phyloP scores from a whole-genome alignment of 495 filamentous ascomycete species.

The Tetracladium marchalianum region DNA sequence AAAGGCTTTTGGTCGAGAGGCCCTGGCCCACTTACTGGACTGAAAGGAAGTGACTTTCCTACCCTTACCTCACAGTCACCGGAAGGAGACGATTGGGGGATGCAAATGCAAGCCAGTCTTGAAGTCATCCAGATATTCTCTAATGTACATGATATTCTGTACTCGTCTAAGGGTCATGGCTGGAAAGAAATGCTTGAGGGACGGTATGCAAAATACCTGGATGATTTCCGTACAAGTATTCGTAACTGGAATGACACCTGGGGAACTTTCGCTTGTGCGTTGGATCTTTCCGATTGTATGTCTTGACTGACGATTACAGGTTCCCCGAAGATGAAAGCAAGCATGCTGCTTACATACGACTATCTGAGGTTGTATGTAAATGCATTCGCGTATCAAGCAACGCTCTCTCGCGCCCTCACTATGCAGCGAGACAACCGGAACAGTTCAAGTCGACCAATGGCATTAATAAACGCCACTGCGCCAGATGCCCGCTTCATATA shows the following conservation, averaged over 20 bases:
- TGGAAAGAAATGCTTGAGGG: conserved; percentile 56
- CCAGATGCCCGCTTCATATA: conserved; percentile 55
- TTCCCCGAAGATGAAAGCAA: conserved; percentile 46
- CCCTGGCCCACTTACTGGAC: conserved; percentile 50
- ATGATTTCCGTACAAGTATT: conserved; percentile 54
- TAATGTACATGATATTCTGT: conserved; percentile 57
- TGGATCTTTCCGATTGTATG: not conserved
- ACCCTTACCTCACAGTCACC: conserved; percentile 41
- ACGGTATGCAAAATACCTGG: conserved; percentile 45
- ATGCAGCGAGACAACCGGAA: conserved; percentile 40
- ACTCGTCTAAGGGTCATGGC: conserved; percentile 52
- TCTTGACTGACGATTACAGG: conserved; percentile 21
- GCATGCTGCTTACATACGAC: conserved; percentile 51
- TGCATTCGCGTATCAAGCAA: conserved; percentile 58
- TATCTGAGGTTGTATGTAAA: conserved; percentile 56
- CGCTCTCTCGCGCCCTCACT: conserved; percentile 46
- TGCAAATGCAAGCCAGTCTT: conserved; percentile 52
- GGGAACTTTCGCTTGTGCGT: conserved; percentile 47
- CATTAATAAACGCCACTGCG: conserved; percentile 32
- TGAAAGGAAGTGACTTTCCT: conserved; percentile 51
- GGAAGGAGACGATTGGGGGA: conserved; percentile 50
- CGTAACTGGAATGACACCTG: conserved; percentile 53
- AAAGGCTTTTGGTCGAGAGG: conserved; percentile 58
- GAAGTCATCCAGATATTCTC: conserved; percentile 58
- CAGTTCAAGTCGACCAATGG: conserved; percentile 14